Evolutionary conservation across 148 eudicot species (phyloP).

Genomic region (Rhododendron mucronatum): DNA sequence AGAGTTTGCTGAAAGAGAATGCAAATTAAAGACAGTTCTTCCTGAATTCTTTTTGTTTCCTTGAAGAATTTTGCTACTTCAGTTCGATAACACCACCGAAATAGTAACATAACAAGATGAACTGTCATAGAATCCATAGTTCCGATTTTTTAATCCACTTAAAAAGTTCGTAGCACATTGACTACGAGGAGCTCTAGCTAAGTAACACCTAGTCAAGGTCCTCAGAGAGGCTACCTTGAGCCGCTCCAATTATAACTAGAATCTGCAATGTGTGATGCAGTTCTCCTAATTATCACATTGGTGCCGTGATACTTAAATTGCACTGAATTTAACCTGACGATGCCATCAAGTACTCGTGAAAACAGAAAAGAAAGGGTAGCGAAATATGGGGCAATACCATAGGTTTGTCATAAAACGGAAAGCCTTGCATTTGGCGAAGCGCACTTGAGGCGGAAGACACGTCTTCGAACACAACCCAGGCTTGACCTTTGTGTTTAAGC

Average conservation of each 20-base stretch:
- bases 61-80: not conserved
- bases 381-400: constrained; percentile 47
- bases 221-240: not conserved
- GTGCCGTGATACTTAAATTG: not conserved
- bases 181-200: not conserved
- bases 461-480: constrained; percentile 96
- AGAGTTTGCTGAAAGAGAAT: not conserved
- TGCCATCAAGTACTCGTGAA: not conserved
- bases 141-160: not conserved
- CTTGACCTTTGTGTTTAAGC: constrained; percentile 93
- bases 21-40: not conserved
- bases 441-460: constrained; percentile 78
- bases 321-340: not conserved
- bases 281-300: not conserved
- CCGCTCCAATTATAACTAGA: not conserved
- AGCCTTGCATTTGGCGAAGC: constrained; percentile 84
- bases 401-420: constrained; percentile 94
- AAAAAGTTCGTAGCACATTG: not conserved
- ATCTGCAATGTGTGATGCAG: not conserved
- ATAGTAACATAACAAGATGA: not conserved
- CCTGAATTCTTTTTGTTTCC: not conserved
- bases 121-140: not conserved
- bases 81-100: not conserved
- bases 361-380: not conserved
- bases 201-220: not conserved